Conservation (phyloP, 2,329 filamentous ascomycete genomes). For the Colletotrichum trifolii region DNA sequence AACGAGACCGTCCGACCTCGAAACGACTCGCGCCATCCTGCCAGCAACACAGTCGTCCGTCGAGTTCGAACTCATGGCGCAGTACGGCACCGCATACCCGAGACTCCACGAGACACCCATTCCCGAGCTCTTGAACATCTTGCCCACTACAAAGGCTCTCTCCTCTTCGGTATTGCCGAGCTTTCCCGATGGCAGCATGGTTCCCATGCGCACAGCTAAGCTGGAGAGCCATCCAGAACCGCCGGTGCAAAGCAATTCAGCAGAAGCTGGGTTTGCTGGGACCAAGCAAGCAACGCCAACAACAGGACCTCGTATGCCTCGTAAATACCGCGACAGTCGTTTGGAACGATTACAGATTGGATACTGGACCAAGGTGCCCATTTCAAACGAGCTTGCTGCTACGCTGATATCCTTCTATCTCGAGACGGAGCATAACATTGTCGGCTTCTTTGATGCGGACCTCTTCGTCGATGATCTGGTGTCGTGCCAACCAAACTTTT, state of each 20-base stretch:
- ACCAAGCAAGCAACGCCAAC: not conserved
- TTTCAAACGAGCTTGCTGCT: conserved; percentile 44
- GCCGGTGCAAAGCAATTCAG: not conserved
- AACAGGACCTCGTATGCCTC: not conserved
- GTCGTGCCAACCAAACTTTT: conserved; percentile 40
- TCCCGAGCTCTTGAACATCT: no score
- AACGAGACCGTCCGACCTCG: not conserved
- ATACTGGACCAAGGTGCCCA: conserved; percentile 47
- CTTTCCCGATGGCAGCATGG: no score
- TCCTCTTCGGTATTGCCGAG: no score
- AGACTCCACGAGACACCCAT: no score
- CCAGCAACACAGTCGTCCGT: not conserved
- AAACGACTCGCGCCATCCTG: not conserved
- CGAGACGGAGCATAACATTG: conserved; percentile 50
- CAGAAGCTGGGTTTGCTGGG: not conserved
- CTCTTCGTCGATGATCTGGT: conserved; percentile 48
- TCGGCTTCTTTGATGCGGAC: conserved; percentile 48
- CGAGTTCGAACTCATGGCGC: not conserved
- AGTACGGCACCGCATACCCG: not conserved
- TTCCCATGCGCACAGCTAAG: not conserved
- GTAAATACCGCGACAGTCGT: conserved; percentile 39
- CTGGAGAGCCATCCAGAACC: not conserved
- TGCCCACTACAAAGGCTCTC: no score
- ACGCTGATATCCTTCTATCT: conserved; percentile 48
- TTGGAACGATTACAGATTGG: conserved; percentile 43